Percentiles rank a stretch among this genome's conserved stretches.
Conservation (phyloP, 176 grass and related monocot species). For the Oryza rufipogon region DNA sequence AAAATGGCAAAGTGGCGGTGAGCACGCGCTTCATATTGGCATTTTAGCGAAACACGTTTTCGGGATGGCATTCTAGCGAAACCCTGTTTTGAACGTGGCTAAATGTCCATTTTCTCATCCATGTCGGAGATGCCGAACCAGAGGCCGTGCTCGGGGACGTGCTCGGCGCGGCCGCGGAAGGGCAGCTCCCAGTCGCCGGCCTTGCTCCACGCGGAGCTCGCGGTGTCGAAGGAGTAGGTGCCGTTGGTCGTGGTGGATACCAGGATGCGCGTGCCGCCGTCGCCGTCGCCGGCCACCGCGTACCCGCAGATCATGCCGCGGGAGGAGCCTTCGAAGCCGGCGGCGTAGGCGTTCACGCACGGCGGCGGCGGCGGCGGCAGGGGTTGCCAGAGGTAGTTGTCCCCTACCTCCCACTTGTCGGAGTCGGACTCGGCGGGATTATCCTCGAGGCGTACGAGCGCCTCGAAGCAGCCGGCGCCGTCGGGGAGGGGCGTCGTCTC, state of each 20-base stretch:
- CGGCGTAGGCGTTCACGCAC: too few species aligned
- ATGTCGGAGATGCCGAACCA: neutral
- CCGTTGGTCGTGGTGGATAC: neutral
- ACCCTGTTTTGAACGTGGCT: too few species aligned
- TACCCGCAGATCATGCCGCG: too few species aligned
- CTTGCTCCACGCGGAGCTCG: neutral
- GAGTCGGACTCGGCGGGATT: too few species aligned
- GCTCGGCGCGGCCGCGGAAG: neutral
- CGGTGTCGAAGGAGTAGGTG: conserved; percentile 13
- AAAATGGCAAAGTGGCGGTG: too few species aligned
- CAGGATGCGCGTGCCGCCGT: neutral
- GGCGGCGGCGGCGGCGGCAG: too few species aligned
- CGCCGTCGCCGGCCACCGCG: neutral
- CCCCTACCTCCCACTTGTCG: neutral
- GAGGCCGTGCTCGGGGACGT: neutral
- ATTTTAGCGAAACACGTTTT: too few species aligned
- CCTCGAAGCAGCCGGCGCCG: neutral
- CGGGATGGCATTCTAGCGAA: too few species aligned
- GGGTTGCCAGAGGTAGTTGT: neutral
- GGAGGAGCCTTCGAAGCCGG: too few species aligned
- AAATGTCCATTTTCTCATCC: too few species aligned
- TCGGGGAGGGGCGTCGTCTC: neutral
- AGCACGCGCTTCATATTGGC: too few species aligned
- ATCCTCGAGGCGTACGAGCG: neutral
- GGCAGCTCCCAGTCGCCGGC: neutral